Percentiles rank a stretch among this genome's conserved stretches.
Evolutionary conservation across 2,329 filamentous ascomycete species (phyloP).

Genomic region (Penicillium aurantiogriseum): DNA sequence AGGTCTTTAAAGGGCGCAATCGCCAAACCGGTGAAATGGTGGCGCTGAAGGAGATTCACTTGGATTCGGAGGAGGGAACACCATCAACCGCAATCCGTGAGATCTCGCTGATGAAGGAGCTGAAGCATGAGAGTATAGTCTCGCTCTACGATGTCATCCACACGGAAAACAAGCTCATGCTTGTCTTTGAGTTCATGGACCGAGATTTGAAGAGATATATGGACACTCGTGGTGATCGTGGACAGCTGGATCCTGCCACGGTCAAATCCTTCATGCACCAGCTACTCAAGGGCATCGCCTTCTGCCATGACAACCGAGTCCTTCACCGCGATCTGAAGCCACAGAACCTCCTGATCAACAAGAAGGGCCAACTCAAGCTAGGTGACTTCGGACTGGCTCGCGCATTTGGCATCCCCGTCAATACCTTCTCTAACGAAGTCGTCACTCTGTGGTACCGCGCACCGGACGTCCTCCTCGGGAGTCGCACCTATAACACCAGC

Average conservation of each 20-base stretch:
- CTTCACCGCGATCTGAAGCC: constrained; percentile 94
- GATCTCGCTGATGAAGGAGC: constrained; percentile 98
- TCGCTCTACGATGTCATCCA: constrained; percentile 98
- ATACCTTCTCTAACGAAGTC: constrained; percentile 97
- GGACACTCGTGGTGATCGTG: constrained; percentile 87
- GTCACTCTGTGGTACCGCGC: constrained; percentile 98
- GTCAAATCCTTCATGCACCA: constrained; percentile 99
- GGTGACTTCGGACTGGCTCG: constrained; percentile 92
- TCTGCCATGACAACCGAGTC: constrained; percentile 96
- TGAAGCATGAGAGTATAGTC: constrained; percentile 98
- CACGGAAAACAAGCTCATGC: constrained; percentile 99
- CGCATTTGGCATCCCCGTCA: constrained; percentile 94
- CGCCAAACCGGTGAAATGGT: constrained; percentile 95
- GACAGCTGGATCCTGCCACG: constrained; percentile 79
- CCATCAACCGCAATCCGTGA: constrained; percentile 96
- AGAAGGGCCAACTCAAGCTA: constrained; percentile 83
- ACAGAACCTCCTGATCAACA: constrained; percentile 94
- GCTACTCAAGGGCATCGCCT: constrained; percentile 90
- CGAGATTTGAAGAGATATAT: constrained; percentile 98
- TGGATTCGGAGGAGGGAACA: constrained; percentile 97
- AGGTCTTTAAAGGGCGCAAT: constrained; percentile 99
- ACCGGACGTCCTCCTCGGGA: constrained; percentile 90
- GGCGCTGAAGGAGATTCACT: constrained; percentile 96
- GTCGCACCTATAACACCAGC: constrained; percentile 97
- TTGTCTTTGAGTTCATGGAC: constrained; percentile 99